Conservation (phyloP, 2,329 filamentous ascomycete species). For the Sporothrix sp. region DNA sequence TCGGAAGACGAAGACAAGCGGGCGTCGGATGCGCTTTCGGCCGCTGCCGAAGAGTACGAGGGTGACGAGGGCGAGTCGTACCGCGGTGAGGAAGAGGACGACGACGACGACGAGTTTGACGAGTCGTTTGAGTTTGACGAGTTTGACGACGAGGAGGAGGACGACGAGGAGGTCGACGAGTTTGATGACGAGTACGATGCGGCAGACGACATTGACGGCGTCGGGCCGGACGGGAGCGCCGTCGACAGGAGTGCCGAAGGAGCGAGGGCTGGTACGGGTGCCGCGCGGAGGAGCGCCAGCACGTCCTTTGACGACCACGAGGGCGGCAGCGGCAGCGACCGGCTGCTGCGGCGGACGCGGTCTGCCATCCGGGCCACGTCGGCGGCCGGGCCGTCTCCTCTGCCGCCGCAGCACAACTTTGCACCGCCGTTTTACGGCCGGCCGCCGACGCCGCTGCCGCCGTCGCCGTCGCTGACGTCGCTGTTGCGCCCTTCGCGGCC, state of each 20-base stretch:
- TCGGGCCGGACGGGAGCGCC: not conserved
- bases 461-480: conserved; percentile 85
- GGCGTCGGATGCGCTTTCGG: conserved; percentile 14
- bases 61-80: conserved; percentile 22
- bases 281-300: not conserved
- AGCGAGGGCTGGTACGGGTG: too few species aligned
- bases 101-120: conserved; percentile 13
- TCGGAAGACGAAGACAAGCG: conserved; percentile 19
- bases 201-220: conserved; percentile 2
- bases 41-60: conserved; percentile 18
- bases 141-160: conserved; percentile 21
- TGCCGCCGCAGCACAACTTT: conserved; percentile 44
- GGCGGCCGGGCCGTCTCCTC: conserved; percentile 30
- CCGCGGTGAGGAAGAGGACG: conserved; percentile 15
- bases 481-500: conserved; percentile 84
- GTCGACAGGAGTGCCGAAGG: conserved; percentile 17
- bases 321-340: conserved; percentile 19
- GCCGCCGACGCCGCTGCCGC: conserved; percentile 88
- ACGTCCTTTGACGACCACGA: conserved; percentile 23
- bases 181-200: conserved; percentile 23
- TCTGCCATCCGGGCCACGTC: not conserved
- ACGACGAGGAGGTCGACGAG: conserved; percentile 25
- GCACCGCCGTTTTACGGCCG: conserved; percentile 92
- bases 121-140: conserved; percentile 13
- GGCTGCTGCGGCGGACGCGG: not conserved